These are phyloP conservation scores for Raphanus raphanistrum DNA, from an alignment of 345 rosid genomes.

Conservation along the genomic window DNA sequence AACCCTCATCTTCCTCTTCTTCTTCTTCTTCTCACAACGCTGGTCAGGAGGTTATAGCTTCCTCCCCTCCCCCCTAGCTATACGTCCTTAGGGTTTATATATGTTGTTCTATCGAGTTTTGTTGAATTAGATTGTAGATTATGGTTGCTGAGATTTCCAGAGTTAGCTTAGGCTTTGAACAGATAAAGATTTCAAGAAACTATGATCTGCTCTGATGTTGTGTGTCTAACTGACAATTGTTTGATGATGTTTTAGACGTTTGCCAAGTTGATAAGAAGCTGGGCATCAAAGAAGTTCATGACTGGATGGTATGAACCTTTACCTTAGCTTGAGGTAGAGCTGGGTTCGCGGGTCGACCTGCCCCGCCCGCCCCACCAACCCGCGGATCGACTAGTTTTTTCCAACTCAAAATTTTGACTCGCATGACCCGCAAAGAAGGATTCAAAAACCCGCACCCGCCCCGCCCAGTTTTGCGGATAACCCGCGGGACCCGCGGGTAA, in stretches of 20 bases:
- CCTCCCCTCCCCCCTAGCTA: not conserved
- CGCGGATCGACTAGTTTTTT: too few relatives aligned
- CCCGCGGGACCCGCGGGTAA: too few relatives aligned
- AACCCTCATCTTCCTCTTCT: conserved; percentile 70
- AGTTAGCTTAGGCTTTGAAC: conserved; percentile 14
- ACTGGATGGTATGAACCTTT: conserved; percentile 71
- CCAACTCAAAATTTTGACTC: too few relatives aligned
- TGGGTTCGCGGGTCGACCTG: too few relatives aligned
- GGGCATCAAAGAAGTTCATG: conserved; percentile 99
- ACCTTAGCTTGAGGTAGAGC: too few relatives aligned
- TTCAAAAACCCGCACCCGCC: too few relatives aligned
- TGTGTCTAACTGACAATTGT: not conserved
- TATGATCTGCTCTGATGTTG: not conserved
- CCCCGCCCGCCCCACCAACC: too few relatives aligned
- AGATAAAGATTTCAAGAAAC: not conserved
- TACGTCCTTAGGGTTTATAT: conserved; percentile 8
- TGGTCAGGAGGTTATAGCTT: conserved; percentile 73
- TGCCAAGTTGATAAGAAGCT: conserved; percentile 86
- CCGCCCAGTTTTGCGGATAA: too few relatives aligned
- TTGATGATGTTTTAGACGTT: conserved; percentile 55
- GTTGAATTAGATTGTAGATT: not conserved
- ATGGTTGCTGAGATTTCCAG: not conserved
- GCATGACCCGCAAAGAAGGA: too few relatives aligned
- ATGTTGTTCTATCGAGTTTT: not conserved
- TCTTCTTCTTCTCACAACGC: conserved; percentile 66